Evolutionary conservation across 2,329 filamentous ascomycete species (phyloP).

Genomic region (Pseudopyricularia cyperi): DNA sequence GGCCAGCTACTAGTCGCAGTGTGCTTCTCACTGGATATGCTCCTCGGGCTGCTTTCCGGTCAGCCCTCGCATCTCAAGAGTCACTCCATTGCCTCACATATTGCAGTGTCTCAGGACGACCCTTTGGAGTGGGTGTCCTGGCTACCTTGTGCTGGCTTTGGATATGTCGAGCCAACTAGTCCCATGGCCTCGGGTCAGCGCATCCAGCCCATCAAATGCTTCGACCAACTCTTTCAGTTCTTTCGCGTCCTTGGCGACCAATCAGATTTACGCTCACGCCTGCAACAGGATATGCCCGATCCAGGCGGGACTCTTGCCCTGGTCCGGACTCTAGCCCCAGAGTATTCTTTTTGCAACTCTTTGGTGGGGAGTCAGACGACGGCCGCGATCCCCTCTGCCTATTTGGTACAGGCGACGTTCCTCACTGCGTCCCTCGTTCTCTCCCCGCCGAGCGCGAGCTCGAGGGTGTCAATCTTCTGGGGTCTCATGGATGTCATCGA

Average conservation of each 20-base stretch:
- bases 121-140: constrained; percentile 66
- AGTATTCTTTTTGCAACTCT: not conserved
- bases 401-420: constrained; percentile 4
- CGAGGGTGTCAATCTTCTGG: not conserved
- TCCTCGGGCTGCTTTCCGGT: constrained; percentile 38
- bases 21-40: constrained; percentile 49
- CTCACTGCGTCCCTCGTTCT: constrained; percentile 3
- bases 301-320: not conserved
- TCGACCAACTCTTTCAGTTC: constrained; percentile 27
- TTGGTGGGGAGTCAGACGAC: not conserved
- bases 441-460: not conserved
- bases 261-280: not conserved
- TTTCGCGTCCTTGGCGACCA: constrained; percentile 19
- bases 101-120: constrained; percentile 37
- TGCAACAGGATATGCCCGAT: not conserved
- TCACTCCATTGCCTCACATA: constrained; percentile 19
- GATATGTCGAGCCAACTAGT: constrained; percentile 5
- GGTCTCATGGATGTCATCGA: constrained; percentile 3
- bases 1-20: not conserved
- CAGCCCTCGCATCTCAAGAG: constrained; percentile 34
- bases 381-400: constrained; percentile 1
- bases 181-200: constrained; percentile 1
- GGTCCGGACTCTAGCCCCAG: not conserved
- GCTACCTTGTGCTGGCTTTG: constrained; percentile 35
- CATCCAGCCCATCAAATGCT: constrained; percentile 24